These are phyloP conservation scores for Grifola frondosa DNA, from an alignment of 1,284 basidiomycete species.

Conservation along the genomic window DNA sequence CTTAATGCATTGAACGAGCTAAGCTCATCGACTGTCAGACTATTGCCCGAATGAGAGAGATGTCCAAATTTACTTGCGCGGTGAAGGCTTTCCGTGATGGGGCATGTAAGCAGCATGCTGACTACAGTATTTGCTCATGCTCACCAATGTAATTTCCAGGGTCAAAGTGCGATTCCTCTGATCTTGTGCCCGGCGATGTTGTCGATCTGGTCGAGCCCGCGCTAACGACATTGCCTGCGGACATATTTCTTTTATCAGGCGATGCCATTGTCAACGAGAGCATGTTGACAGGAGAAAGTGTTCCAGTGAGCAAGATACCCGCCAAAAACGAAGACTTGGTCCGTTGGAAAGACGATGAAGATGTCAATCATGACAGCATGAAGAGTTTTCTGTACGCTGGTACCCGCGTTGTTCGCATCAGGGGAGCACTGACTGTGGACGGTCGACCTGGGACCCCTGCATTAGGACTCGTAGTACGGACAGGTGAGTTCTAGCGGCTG, in stretches of 20 bases:
- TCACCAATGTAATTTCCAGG: conserved; percentile 43
- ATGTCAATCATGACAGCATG: conserved; percentile 68
- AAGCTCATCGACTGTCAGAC: conserved; percentile 51
- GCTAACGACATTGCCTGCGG: conserved; percentile 83
- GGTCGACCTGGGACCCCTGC: conserved; percentile 65
- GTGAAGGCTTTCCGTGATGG: conserved; percentile 76
- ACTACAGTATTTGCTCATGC: neutral
- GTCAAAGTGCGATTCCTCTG: conserved; percentile 71
- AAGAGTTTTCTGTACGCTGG: conserved; percentile 93
- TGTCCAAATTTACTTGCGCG: conserved; percentile 90
- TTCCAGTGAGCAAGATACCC: conserved; percentile 88
- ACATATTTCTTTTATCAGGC: conserved; percentile 89
- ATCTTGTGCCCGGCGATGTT: conserved; percentile 92
- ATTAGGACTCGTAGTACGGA: conserved; percentile 87
- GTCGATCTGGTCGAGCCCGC: conserved; percentile 83
- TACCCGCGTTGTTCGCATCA: conserved; percentile 90
- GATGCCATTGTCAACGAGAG: conserved; percentile 99
- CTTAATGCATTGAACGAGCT: neutral
- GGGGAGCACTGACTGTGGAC: conserved; percentile 60
- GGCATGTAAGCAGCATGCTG: conserved; percentile 55
- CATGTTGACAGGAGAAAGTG: conserved; percentile 96
- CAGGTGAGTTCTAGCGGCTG: conserved; percentile 49
- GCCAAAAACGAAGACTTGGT: conserved; percentile 71
- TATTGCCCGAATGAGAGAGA: conserved; percentile 92
- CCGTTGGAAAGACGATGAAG: conserved; percentile 68